Base-by-base conservation (phyloP, 345 rosid species). In the Limnanthes douglasii region DNA sequence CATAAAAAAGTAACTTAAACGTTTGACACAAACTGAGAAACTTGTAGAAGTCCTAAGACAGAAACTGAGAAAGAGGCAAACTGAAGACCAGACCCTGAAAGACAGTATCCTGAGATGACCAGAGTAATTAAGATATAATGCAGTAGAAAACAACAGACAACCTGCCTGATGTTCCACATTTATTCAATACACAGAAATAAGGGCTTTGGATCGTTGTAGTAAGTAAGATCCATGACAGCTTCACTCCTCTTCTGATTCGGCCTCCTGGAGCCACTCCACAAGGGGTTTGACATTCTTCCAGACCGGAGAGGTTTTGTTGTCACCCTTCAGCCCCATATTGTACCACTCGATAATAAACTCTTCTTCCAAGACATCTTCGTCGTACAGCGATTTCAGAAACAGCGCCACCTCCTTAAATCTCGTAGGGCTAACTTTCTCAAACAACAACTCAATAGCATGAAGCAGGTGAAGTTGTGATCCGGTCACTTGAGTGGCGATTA, bases 161-260 rank as follows among this genome's bases (percentile, higher is more conserved):
- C n/a, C n/a, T n/a, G n/a, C n/a, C n/a, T n/a, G n/a, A n/a, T n/a
- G n/a, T n/a, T n/a, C n/a, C n/a, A n/a, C n/a, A n/a, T n/a, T n/a
- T n/a, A n/a, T n/a, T n/a, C n/a, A n/a, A n/a, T n/a, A n/a, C n/a
- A n/a, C n/a, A n/a, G n/a, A n/a, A n/a, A n/a, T n/a, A n/a, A n/a
- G n/a, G n/a, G n/a, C n/a, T n/a, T n/a, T n/a, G n/a, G n/a, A n/a
- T n/a, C n/a, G n/a, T n/a, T n/a, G n/a, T n/a, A n/a, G n/a, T n/a
- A n/a, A n/a, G n/a, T n/a, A n/a, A n/a, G n/a, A n/a, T n/a, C n/a
- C n/a, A n/a, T n/a, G n/a, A n/a, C n/a, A n/a, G n/a, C n/a, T n/a
- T n/a, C n/a, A 74, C 43, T 68, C 78, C 32, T 61, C 86, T 15
- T 68, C 85, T 40, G 97, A 88, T 52, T 88, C 97, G 0, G 97